These are phyloP conservation scores for Biscogniauxia mediterranea DNA, from an alignment of 2,329 filamentous ascomycete species.

Conservation along the genomic window DNA sequence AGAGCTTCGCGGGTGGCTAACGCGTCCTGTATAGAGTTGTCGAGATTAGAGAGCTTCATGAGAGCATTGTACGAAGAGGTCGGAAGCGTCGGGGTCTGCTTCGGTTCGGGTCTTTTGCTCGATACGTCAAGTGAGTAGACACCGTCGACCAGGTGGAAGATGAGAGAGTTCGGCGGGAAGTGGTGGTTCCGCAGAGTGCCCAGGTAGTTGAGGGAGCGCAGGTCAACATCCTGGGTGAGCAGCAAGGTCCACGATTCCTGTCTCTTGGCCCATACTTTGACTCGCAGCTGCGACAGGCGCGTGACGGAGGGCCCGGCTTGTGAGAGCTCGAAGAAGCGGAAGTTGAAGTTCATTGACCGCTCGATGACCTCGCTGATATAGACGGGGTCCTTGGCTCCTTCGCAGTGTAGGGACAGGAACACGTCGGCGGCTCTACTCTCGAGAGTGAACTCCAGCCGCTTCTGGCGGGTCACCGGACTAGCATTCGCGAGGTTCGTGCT, in stretches of 20 bases:
- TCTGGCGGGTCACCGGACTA: constrained; percentile 59
- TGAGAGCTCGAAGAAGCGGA: constrained; percentile 77
- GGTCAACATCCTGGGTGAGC: constrained; percentile 68
- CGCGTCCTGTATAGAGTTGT: constrained; percentile 89
- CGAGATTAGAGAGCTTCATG: constrained; percentile 83
- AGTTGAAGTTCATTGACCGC: constrained; percentile 87
- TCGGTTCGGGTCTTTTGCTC: constrained; percentile 47
- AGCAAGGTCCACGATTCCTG: constrained; percentile 59
- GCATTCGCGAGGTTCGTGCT: constrained; percentile 49
- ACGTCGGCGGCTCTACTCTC: constrained; percentile 75
- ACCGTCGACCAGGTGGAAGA: constrained; percentile 84
- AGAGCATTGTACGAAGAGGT: constrained; percentile 85
- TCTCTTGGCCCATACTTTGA: constrained; percentile 73
- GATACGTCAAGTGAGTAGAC: constrained; percentile 79
- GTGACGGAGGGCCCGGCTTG: constrained; percentile 61
- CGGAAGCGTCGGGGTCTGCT: constrained; percentile 48
- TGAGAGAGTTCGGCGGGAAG: constrained; percentile 76
- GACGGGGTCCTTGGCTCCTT: constrained; percentile 66
- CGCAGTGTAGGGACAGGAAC: constrained; percentile 82
- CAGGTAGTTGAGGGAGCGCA: constrained; percentile 75
- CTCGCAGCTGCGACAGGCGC: constrained; percentile 60
- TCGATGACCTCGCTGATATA: constrained; percentile 84
- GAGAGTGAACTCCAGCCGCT: constrained; percentile 71
- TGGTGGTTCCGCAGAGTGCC: constrained; percentile 68
- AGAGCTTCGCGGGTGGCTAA: constrained; percentile 72